Evolutionary conservation across 164 flowering plant genomes (phyloP), one percentile per base, ranked within the genome.

Genomic region (Liquidambar formosana): DNA sequence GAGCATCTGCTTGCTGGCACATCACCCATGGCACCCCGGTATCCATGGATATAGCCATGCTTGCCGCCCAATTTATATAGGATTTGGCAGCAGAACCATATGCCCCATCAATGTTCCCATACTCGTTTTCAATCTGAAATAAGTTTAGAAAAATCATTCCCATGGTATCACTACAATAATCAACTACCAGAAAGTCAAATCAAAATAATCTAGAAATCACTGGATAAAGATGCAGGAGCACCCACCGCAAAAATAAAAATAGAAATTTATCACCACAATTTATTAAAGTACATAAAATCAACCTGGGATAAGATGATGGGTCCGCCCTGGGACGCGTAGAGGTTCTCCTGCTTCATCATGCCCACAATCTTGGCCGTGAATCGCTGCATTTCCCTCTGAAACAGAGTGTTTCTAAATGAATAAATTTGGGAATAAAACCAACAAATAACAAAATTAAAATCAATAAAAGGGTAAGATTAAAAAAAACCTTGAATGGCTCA

Each of bases 281-380:
- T 1, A 56, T 4, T 26, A 47, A 44, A 60, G n/a, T 8, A 66
- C 26, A 18, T 5, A 33, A 71, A 54, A 63, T 16, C 8, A 71
- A 95, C 98, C 98, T 96, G 99, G n/a, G 98, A 91, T 67, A 96
- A 77, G 25, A 96, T 93, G 47, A 96, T 88, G n/a, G 99, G 99
- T 65, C 99, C 99, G 1, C 99, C 99, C 78, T 93, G 99, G 25
- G 99, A 88, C 22, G 96, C 97, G 75, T 85, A 96, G n/a, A 96
- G 90, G 8, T 89, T 85, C 68, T 91, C 91, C 72, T 88, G 79
- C 82, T 96, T 89, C 95, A 93, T 91, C 88, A 93, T 61, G 65
- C 88, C 85, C 58, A 96, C 98, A 71, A 96, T 90, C 74, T 86
- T 89, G 38, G 88, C 77, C 0, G 98, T 96, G 76, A 96, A 96